phyloP scores from a whole-genome alignment of 2,329 filamentous ascomycete species.

The Exutisphaerella laricina region DNA sequence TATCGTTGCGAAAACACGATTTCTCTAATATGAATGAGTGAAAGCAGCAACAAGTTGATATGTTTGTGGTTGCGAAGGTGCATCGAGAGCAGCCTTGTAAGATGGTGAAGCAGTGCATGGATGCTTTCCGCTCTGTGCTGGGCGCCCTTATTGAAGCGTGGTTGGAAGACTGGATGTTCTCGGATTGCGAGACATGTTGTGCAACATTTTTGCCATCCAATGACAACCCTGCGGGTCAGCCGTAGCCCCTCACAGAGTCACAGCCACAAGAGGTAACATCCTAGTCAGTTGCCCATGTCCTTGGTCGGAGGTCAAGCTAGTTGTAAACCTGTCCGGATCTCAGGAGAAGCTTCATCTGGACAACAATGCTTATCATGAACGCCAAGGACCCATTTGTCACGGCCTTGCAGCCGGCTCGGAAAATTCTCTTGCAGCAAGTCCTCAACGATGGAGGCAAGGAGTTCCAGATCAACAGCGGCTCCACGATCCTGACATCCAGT shows the following conservation, averaged over 20 bases:
- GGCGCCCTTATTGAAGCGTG: too few species aligned
- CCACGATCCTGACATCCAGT: background rate
- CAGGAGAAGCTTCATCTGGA: background rate
- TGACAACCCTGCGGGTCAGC: background rate
- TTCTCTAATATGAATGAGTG: too few species aligned
- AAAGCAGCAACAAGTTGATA: too few species aligned
- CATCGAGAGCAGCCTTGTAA: too few species aligned
- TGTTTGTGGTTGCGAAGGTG: too few species aligned
- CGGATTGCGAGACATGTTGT: too few species aligned
- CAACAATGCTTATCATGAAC: background rate
- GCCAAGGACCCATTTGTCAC: conserved; percentile 1
- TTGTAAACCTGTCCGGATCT: background rate
- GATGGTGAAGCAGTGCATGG: too few species aligned
- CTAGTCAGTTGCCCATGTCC: background rate
- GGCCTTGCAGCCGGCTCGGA: conserved; percentile 1
- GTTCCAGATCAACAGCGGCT: background rate
- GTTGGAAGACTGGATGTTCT: too few species aligned
- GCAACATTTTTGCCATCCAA: background rate
- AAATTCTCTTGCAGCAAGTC: conserved; percentile 2
- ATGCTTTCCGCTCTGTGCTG: too few species aligned
- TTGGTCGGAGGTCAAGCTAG: background rate
- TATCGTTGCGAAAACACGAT: too few species aligned
- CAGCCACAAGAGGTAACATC: background rate
- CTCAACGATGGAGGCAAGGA: background rate
- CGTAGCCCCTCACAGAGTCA: background rate